Evolutionary conservation across 1,284 basidiomycete genomes (phyloP).

Genomic region (Sanghuangporus baumii): DNA sequence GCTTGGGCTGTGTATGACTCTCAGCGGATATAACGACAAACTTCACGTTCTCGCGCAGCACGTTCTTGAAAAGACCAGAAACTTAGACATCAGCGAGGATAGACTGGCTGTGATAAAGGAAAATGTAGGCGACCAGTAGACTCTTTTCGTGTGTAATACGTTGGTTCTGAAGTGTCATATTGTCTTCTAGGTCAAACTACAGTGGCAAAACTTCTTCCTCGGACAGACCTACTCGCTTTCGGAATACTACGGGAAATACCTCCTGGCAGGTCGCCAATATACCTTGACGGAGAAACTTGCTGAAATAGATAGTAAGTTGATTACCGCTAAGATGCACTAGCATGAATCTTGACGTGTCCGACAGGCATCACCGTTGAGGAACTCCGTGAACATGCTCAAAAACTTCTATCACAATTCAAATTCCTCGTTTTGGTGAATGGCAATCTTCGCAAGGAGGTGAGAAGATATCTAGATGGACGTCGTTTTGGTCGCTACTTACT

Average conservation of each 20-base stretch:
- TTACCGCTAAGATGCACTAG: slow-evolving; percentile 3
- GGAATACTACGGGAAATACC: slow-evolving; percentile 72
- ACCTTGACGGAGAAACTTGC: slow-evolving; percentile 76
- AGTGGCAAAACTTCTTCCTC: slow-evolving; percentile 86
- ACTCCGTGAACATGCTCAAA: slow-evolving; percentile 59
- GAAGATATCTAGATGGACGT: slow-evolving; percentile 25
- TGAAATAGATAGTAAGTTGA: slow-evolving; percentile 68
- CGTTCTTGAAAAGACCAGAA: slow-evolving; percentile 71
- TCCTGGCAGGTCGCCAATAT: slow-evolving; percentile 72
- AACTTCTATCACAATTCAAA: slow-evolving; percentile 65
- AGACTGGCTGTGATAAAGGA: slow-evolving; percentile 85
- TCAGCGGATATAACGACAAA: slow-evolving; percentile 95
- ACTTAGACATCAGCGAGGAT: slow-evolving; percentile 63
- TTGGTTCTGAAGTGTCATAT: not conserved
- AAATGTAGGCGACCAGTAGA: slow-evolving; percentile 45
- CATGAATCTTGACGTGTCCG: not conserved
- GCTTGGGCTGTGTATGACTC: slow-evolving; percentile 65
- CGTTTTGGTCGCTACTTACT: not conserved
- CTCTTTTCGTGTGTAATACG: slow-evolving; percentile 2
- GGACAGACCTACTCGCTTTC: slow-evolving; percentile 81
- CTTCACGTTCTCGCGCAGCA: slow-evolving; percentile 72
- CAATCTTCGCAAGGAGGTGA: slow-evolving; percentile 77
- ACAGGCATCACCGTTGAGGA: slow-evolving; percentile 70
- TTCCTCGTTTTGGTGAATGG: slow-evolving; percentile 80
- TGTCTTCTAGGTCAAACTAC: slow-evolving; percentile 50